Base-by-base conservation (phyloP, 2,329 filamentous ascomycete species). In the Aspergillus awamori region DNA sequence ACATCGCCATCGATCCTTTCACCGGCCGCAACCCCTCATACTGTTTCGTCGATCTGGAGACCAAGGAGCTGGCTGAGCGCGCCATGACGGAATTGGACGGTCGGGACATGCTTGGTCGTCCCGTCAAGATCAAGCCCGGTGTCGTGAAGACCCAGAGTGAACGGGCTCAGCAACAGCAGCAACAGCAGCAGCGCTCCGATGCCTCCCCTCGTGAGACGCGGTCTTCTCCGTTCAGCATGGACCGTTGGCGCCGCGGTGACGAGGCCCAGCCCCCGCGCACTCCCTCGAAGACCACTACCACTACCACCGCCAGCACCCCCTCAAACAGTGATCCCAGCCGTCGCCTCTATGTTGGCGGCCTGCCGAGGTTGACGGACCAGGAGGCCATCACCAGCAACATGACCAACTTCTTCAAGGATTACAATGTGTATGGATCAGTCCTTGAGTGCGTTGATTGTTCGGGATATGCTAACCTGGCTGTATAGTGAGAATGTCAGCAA, bases 11-110 rank as follows among this genome's bases (percentile, higher is more conserved):
- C 57, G 88, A 92, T 68, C 84, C 87, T 1, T 86, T 89, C 73
- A 89, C 84, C 30, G 85, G 83, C 43, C 82, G 88, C 48, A 92
- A 91, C 72, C 88, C 88, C 0, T 89, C 87, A 39, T 91, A 91
- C 77, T 92, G 89, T 77, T 92, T 92, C 67, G 85, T 91, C 49
- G 89, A 92, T 69, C 85, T 92, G 60, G 74, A 75, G 49, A 82
- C 80, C 51, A 81, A 81, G 49, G 84, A 85, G 28, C 79, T 85
- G 30, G 88, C 88, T 3, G 80, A 84, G 4, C 73, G 74, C 1
- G 87, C 86, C 1, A 85, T 91, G 72, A 69, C 74, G n/a, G 78
- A 82, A 11, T 77, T 91, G 47, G 79, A 84, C 58, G 83, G 83
- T 17, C 79, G 78, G 20, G 76, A 80, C 11, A 77, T 91, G 33